A percentile compares a stretch with the other conserved stretches of the same genome.
Conservation (phyloP, 768 basidiomycete genomes). For the Lactarius pseudohatsudake region DNA sequence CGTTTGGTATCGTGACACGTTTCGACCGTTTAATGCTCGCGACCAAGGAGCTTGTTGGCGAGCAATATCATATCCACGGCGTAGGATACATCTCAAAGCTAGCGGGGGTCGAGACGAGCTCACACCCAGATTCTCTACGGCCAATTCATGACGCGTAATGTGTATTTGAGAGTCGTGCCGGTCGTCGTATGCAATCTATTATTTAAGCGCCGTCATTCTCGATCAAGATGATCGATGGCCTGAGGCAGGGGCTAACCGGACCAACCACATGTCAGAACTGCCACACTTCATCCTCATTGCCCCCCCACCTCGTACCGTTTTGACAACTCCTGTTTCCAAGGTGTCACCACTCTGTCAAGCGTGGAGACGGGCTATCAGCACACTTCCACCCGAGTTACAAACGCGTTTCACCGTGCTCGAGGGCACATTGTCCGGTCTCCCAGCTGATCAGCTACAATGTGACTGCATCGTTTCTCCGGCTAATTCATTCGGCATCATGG, state of each 20-base stretch:
- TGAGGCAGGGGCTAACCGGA: not conserved
- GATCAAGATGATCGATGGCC: not conserved
- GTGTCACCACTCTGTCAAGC: conserved; percentile 10
- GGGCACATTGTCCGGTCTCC: conserved; percentile 15
- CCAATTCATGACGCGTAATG: conserved; percentile 21
- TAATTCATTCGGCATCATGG: conserved; percentile 26
- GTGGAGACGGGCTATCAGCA: conserved; percentile 8
- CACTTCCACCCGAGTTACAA: conserved; percentile 13
- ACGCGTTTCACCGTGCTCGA: conserved; percentile 22
- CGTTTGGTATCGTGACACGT: conserved; percentile 66
- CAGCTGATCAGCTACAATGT: conserved; percentile 2
- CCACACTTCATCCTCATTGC: conserved; percentile 19
- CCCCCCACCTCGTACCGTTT: conserved; percentile 5
- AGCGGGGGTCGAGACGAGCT: conserved; percentile 35
- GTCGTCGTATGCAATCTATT: not conserved
- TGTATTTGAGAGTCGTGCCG: not conserved
- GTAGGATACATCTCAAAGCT: conserved; percentile 41
- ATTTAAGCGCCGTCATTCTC: not conserved
- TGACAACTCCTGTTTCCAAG: not conserved
- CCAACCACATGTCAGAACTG: conserved; percentile 3
- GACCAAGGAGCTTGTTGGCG: conserved; percentile 82
- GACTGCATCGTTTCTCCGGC: conserved; percentile 29
- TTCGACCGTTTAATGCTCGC: conserved; percentile 79
- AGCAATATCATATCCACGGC: conserved; percentile 83
- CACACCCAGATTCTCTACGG: conserved; percentile 35